Conservation (phyloP, 2,329 filamentous ascomycete species). For the Cyclaneusma minus region DNA sequence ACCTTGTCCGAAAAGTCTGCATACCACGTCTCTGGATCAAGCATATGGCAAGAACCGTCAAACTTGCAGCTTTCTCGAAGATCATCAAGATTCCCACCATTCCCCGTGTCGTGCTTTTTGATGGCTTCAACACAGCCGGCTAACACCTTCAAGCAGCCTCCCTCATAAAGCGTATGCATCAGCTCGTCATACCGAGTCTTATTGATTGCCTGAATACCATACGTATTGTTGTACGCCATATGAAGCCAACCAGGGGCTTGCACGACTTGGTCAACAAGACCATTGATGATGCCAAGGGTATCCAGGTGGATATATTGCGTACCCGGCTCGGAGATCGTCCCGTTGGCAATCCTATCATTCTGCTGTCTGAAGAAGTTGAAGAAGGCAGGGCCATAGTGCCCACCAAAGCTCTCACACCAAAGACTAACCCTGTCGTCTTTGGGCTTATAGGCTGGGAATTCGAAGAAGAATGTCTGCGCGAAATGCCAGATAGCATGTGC, state of each 20-base stretch:
- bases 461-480: conserved; percentile 36
- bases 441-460: conserved; percentile 36
- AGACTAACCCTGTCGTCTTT: conserved; percentile 39
- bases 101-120: conserved; percentile 28
- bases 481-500: conserved; percentile 38
- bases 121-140: conserved; percentile 29
- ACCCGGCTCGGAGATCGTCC: conserved; percentile 27
- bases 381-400: conserved; percentile 49
- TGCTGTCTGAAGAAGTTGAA: conserved; percentile 40
- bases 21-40: too few relatives aligned
- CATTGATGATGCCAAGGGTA: conserved; percentile 54
- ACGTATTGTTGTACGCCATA: conserved; percentile 24
- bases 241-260: conserved; percentile 23
- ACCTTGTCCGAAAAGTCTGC: too few relatives aligned
- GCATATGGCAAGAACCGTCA: not conserved
- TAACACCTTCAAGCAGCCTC: conserved; percentile 34
- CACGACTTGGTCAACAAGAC: conserved; percentile 44
- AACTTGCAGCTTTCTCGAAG: conserved; percentile 21
- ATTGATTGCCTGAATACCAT: conserved; percentile 33
- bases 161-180: conserved; percentile 25
- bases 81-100: conserved; percentile 23
- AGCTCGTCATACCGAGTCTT: conserved; percentile 24
- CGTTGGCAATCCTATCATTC: conserved; percentile 36
- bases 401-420: conserved; percentile 52
- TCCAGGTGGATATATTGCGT: conserved; percentile 40